Evolutionary conservation across 2,329 filamentous ascomycete genomes (phyloP), one percentile per base, ranked within the genome.

Genomic region (Arachnomyces sp.): DNA sequence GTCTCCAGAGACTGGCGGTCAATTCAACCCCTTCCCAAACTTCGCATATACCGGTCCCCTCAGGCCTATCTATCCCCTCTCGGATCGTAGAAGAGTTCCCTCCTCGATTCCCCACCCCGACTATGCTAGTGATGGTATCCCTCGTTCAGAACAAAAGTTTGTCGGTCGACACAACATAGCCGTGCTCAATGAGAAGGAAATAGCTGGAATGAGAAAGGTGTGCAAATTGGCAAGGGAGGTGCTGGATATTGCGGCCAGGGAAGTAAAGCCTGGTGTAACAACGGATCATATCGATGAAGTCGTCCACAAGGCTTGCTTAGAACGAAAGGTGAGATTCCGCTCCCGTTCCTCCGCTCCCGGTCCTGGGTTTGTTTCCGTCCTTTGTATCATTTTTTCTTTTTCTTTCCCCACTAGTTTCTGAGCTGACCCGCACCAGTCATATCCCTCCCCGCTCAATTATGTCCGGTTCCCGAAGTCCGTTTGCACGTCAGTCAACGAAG

Each of bases 391-490:
- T 38, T 16, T 1, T n/a, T 17, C 9, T 7, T 14, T 17, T 30
- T 30, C n/a, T 30, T 13, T 14, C n/a, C 3, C 16, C 28, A 12
- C 15, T 28, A 8, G n/a, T 20, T 13, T 18, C 15, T 12, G n/a
- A 25, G 37, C 43, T 56, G 34, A 57, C 9, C 31, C 8, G 14
- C n/a, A 34, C 2, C 47, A 95, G 89, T 84, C 88, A 7, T 96
- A 96, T 60, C 90, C 90, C 0, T 95, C 90, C 1, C 88, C 90
- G 1, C 71, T 96, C 28, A 95, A 95, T 69, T 96, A 96, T 68
- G 84, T 85, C 70, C 74, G 89, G 64, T 98, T 96, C 67, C 92
- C 92, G 49, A 98, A 98, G 69, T 98, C 92, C 0, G 85, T 95
- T 47, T 98, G 92, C 67, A 96, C 90, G 2, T 96, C 90, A 2